A percentile compares a stretch with the other conserved stretches of the same genome.
Evolutionary conservation across 352 stramenopile genomes (phyloP).

Genomic region (Lagenidium sp.): DNA sequence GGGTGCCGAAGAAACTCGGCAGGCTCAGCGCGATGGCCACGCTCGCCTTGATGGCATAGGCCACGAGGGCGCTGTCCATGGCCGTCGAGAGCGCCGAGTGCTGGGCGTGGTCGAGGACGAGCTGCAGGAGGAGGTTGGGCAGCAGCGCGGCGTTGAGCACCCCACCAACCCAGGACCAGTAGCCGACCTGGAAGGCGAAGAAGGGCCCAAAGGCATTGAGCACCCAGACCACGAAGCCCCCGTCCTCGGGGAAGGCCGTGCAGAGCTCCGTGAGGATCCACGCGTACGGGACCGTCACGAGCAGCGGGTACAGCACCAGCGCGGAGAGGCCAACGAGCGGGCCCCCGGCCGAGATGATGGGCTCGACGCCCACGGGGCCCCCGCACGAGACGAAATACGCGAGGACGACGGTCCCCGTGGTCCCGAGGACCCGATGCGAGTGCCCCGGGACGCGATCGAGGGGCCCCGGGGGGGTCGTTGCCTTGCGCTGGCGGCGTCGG

Average conservation of each 20-base stretch:
- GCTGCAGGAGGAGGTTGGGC: slow-evolving; percentile 25
- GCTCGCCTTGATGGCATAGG: slow-evolving; percentile 22
- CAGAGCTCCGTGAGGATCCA: slow-evolving; percentile 84
- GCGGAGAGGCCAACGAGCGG: slow-evolving; percentile 56
- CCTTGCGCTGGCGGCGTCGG: too few species aligned
- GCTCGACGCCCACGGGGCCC: slow-evolving; percentile 3
- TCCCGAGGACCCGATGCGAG: slow-evolving; percentile 5
- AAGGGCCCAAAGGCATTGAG: slow-evolving; percentile 76
- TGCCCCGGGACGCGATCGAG: too few species aligned
- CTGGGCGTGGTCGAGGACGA: slow-evolving; percentile 1
- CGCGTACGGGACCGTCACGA: slow-evolving; percentile 78
- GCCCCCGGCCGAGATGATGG: slow-evolving; percentile 8
- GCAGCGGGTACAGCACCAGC: slow-evolving; percentile 60
- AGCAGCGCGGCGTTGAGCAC: too few species aligned
- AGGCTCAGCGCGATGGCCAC: slow-evolving; percentile 23
- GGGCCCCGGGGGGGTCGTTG: too few species aligned
- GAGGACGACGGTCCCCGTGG: slow-evolving; percentile 3
- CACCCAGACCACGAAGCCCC: slow-evolving; percentile 76
- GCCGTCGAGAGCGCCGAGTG: not conserved
- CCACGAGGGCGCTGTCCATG: not conserved
- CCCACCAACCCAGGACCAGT: slow-evolving; percentile 66
- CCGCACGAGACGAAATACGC: slow-evolving; percentile 4
- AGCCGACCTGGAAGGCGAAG: slow-evolving; percentile 50
- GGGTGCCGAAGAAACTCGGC: slow-evolving; percentile 26
- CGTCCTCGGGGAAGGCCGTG: slow-evolving; percentile 66